Percentiles rank a stretch among this genome's conserved stretches.
Evolutionary conservation across 2,329 filamentous ascomycete species (phyloP).

Genomic region (Tolypocladium cylindrosporum): DNA sequence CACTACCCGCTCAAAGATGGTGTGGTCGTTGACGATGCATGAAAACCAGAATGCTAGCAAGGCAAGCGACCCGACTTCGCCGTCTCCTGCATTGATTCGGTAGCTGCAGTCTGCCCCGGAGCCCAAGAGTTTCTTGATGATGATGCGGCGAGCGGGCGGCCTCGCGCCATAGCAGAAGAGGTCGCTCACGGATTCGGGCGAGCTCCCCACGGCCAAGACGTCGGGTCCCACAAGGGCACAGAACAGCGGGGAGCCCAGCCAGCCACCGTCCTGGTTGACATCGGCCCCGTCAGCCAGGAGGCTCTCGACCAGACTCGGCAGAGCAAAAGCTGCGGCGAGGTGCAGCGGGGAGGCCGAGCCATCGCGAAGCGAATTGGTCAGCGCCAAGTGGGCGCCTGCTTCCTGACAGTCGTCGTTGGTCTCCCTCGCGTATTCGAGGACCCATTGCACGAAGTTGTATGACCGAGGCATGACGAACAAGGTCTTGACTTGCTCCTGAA

Average conservation of each 20-base stretch:
- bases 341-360: constrained; percentile 20
- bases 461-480: constrained; percentile 17
- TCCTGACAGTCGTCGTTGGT: constrained; percentile 12
- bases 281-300: constrained; percentile 12
- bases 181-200: constrained; percentile 12
- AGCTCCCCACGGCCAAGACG: constrained; percentile 9
- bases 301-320: constrained; percentile 17
- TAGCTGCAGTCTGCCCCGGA: constrained; percentile 9
- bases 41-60: constrained; percentile 16
- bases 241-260: constrained; percentile 20
- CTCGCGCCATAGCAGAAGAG: constrained; percentile 7
- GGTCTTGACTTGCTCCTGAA: constrained; percentile 13
- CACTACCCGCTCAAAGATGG: constrained; percentile 13
- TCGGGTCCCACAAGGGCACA: constrained; percentile 23
- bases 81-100: constrained; percentile 9
- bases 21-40: constrained; percentile 11
- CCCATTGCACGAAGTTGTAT: constrained; percentile 25
- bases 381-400: constrained; percentile 12
- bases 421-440: constrained; percentile 21
- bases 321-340: constrained; percentile 21
- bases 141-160: constrained; percentile 7
- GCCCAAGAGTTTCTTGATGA: constrained; percentile 13
- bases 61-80: constrained; percentile 9
- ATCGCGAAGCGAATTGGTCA: constrained; percentile 19
- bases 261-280: constrained; percentile 13